Percentiles rank a stretch among this genome's conserved stretches.
phyloP scores from a whole-genome alignment of 139 green algal genomes.

The Tetraselmis chui region DNA sequence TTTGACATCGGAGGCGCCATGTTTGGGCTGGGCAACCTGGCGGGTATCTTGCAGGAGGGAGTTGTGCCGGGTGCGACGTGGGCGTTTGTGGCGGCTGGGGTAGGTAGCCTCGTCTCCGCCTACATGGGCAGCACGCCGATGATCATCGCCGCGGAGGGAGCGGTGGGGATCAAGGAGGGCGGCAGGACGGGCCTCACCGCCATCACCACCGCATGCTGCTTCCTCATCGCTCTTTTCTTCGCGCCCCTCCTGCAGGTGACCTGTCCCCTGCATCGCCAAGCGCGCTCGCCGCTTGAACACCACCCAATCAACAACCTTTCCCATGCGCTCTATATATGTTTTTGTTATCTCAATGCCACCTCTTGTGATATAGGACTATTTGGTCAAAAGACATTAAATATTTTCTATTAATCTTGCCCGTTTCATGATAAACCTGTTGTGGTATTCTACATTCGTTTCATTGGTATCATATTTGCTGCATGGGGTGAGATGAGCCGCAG shows the following conservation, averaged over 20 bases:
- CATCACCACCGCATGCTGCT: conserved; percentile 27
- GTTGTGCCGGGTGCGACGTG: conserved; percentile 20
- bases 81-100: conserved; percentile 25
- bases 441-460: too few species aligned
- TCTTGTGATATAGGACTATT: too few species aligned
- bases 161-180: conserved; percentile 46
- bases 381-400: too few species aligned
- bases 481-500: too few species aligned
- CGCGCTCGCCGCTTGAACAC: too few species aligned
- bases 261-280: not conserved
- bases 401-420: too few species aligned
- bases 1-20: conserved; percentile 46
- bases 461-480: too few species aligned
- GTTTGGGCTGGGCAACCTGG: conserved; percentile 35
- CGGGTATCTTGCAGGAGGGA: conserved; percentile 23
- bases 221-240: conserved; percentile 29
- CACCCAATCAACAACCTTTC: too few species aligned
- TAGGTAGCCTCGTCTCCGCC: conserved; percentile 23
- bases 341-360: too few species aligned
- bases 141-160: conserved; percentile 41
- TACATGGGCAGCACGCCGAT: conserved; percentile 34
- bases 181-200: conserved; percentile 38
- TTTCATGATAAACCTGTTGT: too few species aligned
- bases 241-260: conserved; percentile 28
- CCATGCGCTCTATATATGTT: too few species aligned